phyloP scores from a whole-genome alignment of 345 rosid genomes.

The Eucalyptus regnans region DNA sequence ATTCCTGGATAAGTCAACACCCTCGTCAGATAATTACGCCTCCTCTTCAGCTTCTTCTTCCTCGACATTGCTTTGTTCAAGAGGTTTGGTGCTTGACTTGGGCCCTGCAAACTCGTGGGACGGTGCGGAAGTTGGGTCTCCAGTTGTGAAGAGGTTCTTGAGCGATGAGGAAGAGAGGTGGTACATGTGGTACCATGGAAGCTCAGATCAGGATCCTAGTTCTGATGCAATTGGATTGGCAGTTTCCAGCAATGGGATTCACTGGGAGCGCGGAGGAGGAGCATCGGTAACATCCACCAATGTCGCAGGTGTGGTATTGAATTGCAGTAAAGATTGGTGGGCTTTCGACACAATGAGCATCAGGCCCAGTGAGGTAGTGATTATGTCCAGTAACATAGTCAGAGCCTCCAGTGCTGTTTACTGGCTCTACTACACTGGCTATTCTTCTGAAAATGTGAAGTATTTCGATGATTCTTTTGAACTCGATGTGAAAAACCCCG shows the following conservation, averaged over 20 bases:
- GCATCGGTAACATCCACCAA: not conserved
- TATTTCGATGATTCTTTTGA: not conserved
- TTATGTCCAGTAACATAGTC: constrained; percentile 26
- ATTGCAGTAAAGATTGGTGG: constrained; percentile 34
- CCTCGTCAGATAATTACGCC: not conserved
- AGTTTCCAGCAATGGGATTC: constrained; percentile 69
- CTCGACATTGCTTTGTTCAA: constrained; percentile 1
- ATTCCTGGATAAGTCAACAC: not conserved
- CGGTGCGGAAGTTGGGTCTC: constrained; percentile 63
- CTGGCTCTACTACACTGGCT: constrained; percentile 38
- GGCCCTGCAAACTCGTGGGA: constrained; percentile 55
- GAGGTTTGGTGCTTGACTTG: constrained; percentile 55
- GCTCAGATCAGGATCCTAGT: constrained; percentile 11
- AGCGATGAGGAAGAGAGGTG: constrained; percentile 82
- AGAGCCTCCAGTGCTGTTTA: constrained; percentile 18
- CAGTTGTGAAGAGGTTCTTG: constrained; percentile 71
- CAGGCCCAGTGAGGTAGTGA: constrained; percentile 29
- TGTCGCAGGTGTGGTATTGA: constrained; percentile 29
- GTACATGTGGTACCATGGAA: constrained; percentile 88
- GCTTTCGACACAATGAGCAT: constrained; percentile 32
- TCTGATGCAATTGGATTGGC: constrained; percentile 59
- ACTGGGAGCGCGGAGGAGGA: constrained; percentile 50
- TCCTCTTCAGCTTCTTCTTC: constrained; percentile 2
- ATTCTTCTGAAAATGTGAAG: constrained; percentile 9
- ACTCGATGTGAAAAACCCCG: constrained; percentile 4